Conservation (phyloP, 2,329 filamentous ascomycete genomes). For the Aspergillus texensis region DNA sequence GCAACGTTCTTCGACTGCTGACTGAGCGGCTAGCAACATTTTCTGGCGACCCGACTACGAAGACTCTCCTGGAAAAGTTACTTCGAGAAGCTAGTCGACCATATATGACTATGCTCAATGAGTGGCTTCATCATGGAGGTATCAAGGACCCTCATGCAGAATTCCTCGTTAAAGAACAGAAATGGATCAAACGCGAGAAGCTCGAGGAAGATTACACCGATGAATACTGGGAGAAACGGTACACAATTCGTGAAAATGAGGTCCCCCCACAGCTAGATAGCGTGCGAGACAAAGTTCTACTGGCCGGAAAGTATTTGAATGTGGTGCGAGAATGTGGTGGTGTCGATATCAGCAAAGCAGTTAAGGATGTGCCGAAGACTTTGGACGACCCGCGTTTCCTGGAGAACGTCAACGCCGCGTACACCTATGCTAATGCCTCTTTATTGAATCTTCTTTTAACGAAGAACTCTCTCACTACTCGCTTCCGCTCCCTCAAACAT, state of each 20-base stretch:
- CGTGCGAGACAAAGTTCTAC: slow-evolving; percentile 89
- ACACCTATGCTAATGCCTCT: slow-evolving; percentile 93
- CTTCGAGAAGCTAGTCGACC: slow-evolving; percentile 86
- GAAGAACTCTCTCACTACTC: slow-evolving; percentile 84
- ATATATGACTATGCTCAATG: slow-evolving; percentile 98
- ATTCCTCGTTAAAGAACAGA: slow-evolving; percentile 93
- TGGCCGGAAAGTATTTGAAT: slow-evolving; percentile 97
- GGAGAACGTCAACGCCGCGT: slow-evolving; percentile 93
- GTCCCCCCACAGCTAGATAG: slow-evolving; percentile 88
- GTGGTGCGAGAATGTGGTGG: slow-evolving; percentile 96
- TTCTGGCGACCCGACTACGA: slow-evolving; percentile 89
- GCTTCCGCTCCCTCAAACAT: slow-evolving; percentile 89
- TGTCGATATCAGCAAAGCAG: slow-evolving; percentile 87
- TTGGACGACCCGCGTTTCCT: slow-evolving; percentile 92
- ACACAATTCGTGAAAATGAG: slow-evolving; percentile 88
- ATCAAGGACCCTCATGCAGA: slow-evolving; percentile 94
- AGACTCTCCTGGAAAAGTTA: slow-evolving; percentile 77
- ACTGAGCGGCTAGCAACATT: slow-evolving; percentile 83
- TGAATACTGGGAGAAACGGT: slow-evolving; percentile 98
- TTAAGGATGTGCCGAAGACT: slow-evolving; percentile 83
- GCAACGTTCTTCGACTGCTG: slow-evolving; percentile 85
- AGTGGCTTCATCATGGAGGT: slow-evolving; percentile 94
- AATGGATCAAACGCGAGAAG: slow-evolving; percentile 87
- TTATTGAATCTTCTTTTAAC: slow-evolving; percentile 88
- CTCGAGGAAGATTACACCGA: slow-evolving; percentile 97